A percentile compares a stretch with the other conserved stretches of the same genome.
Evolutionary conservation across 257 asterid species (phyloP).

Genomic region (Dorcoceras hygrometricum): DNA sequence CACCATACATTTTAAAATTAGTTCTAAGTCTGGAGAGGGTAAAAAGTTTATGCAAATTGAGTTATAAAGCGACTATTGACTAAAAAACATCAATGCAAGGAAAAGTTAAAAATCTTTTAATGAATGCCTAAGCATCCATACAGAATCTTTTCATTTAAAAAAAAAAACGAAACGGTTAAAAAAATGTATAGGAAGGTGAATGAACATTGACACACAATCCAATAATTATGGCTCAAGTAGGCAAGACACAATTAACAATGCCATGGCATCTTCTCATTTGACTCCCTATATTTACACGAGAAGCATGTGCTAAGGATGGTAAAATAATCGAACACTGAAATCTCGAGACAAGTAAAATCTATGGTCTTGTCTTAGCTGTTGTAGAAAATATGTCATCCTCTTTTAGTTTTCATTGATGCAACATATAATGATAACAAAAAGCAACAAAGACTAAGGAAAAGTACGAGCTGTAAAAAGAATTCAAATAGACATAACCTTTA

Average conservation of each 20-base stretch:
- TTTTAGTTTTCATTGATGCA: background rate
- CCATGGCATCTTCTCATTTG: background rate
- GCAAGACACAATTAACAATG: constrained; percentile 11
- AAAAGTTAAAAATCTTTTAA: background rate
- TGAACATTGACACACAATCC: background rate
- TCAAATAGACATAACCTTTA: constrained; percentile 11
- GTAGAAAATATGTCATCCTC: constrained; percentile 23
- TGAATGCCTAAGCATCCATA: background rate
- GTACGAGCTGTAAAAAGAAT: constrained; percentile 21
- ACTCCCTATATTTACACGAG: constrained; percentile 19
- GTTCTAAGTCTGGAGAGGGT: background rate
- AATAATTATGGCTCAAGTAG: constrained; percentile 23
- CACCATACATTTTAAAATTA: background rate
- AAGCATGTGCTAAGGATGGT: constrained; percentile 23
- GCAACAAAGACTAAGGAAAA: constrained; percentile 20
- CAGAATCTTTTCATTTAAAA: background rate
- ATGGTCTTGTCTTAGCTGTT: constrained; percentile 21
- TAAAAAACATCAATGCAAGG: too few species aligned
- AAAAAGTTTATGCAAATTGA: background rate
- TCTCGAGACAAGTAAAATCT: constrained; percentile 3
- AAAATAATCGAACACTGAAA: background rate
- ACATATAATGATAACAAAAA: constrained; percentile 11
- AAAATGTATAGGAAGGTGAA: constrained; percentile 1
- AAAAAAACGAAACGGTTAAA: constrained; percentile 13
- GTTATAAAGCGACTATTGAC: background rate